Conservation (phyloP, 2,329 filamentous ascomycete genomes). For the Colletotrichum lentis region DNA sequence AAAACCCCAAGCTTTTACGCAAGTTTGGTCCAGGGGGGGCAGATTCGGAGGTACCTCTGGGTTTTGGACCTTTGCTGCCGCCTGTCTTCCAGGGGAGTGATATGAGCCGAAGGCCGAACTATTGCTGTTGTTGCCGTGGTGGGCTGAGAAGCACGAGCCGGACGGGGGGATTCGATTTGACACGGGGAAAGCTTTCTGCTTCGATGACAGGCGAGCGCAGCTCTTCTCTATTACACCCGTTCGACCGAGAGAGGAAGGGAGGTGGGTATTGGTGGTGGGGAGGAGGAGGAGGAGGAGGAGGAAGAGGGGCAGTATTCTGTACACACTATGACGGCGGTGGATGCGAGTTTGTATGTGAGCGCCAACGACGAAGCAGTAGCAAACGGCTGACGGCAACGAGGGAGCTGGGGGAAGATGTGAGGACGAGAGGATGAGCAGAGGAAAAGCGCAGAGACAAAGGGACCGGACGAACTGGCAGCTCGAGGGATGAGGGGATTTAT, state of each 20-base stretch:
- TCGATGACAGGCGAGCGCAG: slow-evolving; percentile 32
- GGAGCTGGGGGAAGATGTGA: slow-evolving; percentile 8
- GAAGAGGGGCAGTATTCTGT: too few species aligned
- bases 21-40: background rate
- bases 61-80: slow-evolving; percentile 29
- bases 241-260: slow-evolving; percentile 29
- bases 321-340: slow-evolving; percentile 13
- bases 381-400: slow-evolving; percentile 11
- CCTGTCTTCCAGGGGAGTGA: slow-evolving; percentile 29
- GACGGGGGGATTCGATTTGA: slow-evolving; percentile 20
- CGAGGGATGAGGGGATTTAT: slow-evolving; percentile 36
- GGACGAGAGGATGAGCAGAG: slow-evolving; percentile 17
- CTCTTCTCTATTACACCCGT: slow-evolving; percentile 30
- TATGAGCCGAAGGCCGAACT: slow-evolving; percentile 35
- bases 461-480: slow-evolving; percentile 28
- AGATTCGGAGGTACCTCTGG: slow-evolving; percentile 31
- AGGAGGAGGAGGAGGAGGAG: background rate
- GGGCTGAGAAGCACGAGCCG: slow-evolving; percentile 1
- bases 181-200: slow-evolving; percentile 15
- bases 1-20: slow-evolving; percentile 34
- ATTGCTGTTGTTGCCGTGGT: too few species aligned
- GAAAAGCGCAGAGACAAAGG: background rate
- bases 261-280: slow-evolving; percentile 31
- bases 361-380: slow-evolving; percentile 15
- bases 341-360: slow-evolving; percentile 20